Percentiles rank a stretch among this genome's conserved stretches.
These are phyloP conservation scores for Termitomyces sp. DNA, from an alignment of 768 basidiomycete species.

Conservation along the genomic window DNA sequence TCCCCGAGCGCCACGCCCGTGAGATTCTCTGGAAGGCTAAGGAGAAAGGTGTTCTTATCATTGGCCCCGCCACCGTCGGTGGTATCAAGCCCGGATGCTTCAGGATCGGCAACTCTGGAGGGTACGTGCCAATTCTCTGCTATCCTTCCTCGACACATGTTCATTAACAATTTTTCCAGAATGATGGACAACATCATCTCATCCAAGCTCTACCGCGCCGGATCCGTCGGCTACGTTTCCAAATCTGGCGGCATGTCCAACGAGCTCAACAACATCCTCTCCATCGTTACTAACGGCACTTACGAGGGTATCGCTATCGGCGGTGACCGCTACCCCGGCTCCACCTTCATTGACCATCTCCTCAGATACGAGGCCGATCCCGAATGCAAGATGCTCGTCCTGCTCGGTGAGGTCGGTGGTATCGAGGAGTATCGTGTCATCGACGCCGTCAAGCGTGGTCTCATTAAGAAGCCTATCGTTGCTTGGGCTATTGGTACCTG, in stretches of 20 bases:
- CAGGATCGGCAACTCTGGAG: conserved; percentile 99
- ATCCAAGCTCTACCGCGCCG: conserved; percentile 96
- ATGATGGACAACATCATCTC: conserved; percentile 99
- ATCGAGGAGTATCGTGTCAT: conserved; percentile 99
- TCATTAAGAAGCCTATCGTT: conserved; percentile 97
- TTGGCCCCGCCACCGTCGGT: conserved; percentile 96
- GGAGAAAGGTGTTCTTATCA: conserved; percentile 84
- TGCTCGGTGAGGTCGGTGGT: conserved; percentile 98
- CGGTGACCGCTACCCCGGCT: conserved; percentile 98
- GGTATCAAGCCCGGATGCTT: conserved; percentile 99
- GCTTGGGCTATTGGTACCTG: conserved; percentile 99
- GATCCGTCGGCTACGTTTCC: conserved; percentile 97
- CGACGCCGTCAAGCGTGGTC: conserved; percentile 90
- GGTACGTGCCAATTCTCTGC: conserved; percentile 42
- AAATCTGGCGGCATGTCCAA: conserved; percentile 99
- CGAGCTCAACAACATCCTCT: conserved; percentile 99
- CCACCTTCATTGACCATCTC: conserved; percentile 98
- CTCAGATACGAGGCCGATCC: conserved; percentile 97
- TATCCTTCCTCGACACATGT: background rate
- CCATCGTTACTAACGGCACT: conserved; percentile 93
- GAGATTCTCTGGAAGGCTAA: conserved; percentile 91
- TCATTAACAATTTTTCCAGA: conserved; percentile 31
- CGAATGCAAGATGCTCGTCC: conserved; percentile 98
- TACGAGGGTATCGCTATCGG: conserved; percentile 99
- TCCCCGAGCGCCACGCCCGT: conserved; percentile 95